These are phyloP conservation scores for Thinopyrum elongatum DNA, from an alignment of 176 grass and related monocot species.

Conservation along the genomic window DNA sequence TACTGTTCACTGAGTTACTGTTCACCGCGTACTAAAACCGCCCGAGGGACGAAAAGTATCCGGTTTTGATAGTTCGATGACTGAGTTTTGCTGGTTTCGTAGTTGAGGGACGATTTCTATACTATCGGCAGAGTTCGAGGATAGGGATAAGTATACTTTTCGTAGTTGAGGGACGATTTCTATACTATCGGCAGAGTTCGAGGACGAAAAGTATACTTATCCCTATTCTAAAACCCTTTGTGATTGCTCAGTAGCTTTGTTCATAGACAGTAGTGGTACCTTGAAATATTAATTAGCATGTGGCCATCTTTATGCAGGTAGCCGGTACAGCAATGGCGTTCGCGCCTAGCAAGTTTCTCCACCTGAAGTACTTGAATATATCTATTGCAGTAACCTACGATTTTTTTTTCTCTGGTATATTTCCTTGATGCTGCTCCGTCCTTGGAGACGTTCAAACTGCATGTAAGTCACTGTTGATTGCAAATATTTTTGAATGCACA, in stretches of 20 bases:
- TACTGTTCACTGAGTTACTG: no score
- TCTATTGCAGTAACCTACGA: neutral
- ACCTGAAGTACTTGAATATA: neutral
- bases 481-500: neutral
- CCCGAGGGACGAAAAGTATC: no score
- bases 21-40: no score
- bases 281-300: neutral
- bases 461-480: neutral
- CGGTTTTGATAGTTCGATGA: no score
- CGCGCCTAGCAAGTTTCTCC: neutral
- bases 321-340: neutral
- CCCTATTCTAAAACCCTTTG: neutral
- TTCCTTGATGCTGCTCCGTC: neutral
- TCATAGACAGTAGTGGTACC: neutral
- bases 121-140: no score
- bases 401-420: neutral
- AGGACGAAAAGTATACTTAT: no score
- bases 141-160: no score
- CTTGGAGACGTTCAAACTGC: neutral
- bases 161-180: no score
- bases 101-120: no score
- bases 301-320: neutral
- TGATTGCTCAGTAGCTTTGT: neutral
- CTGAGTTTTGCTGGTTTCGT: no score
- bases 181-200: no score